Evolutionary conservation across 208 protist species (phyloP), one percentile per base, ranked within the genome.

Genomic region (Entamoeba moshkovskii): DNA sequence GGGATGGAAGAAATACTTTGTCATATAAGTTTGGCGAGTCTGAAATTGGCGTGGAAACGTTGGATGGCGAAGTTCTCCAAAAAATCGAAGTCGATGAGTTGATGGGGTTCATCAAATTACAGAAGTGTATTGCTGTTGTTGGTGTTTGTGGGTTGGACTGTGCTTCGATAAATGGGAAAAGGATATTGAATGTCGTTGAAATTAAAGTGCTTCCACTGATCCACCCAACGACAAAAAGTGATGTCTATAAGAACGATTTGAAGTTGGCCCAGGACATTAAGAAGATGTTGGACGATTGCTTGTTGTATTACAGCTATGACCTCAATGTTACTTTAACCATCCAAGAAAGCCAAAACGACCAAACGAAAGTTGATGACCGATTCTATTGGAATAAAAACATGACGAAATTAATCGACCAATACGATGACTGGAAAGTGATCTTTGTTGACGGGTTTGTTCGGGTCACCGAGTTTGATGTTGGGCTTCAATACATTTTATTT

Each of bases 401-500:
- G 59, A 5, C 6, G 11, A 38, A 25, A 25, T 11, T 38, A 29
- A 25, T 73, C 29, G 29, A 25, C 6, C 11, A 3, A 49, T 49
- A 18, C 16, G 2, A 38, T 1, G 59, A 73, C 11, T 73, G 59
- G 59, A 38, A 42, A 38, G 29, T 38, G 11, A 73, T 73, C 22
- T 73, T 73, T 73, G 59, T 73, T 11, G 59, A 73, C 22, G 59
- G 59, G 1, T 73, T 73, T 73, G 22, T 73, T 38, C 29, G 29
- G 6, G 11, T 22, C 5, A 73, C 59, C 5, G 22, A 42, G 6
- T 25, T 73, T 38, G 59, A 73, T 11, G 6, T 18, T 49, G n/a
- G n/a, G 22, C 2, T 94, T 25, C 4, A 94, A 11, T 94, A 52
- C 22, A 46, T 44, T 92, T 52, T 97, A 46, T 94, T 96, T 52